phyloP scores from a whole-genome alignment of 805 yeast species.

The Clavispora carvajalis region DNA sequence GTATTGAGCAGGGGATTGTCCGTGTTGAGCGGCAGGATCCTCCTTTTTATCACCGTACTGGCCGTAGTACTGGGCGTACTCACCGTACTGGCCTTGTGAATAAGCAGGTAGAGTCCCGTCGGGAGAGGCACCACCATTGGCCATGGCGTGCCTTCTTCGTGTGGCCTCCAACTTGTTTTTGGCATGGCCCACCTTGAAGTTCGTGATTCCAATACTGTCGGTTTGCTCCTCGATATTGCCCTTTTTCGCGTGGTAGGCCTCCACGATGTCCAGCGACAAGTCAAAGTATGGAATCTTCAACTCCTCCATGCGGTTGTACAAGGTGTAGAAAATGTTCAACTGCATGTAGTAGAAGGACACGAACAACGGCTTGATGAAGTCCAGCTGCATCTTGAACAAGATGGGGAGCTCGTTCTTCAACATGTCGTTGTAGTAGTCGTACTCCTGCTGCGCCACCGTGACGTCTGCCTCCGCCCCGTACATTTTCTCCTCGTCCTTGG shows the following conservation, averaged over 20 bases:
- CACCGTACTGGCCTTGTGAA: conserved; percentile 19
- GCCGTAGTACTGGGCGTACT: conserved; percentile 11
- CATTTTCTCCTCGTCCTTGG: conserved; percentile 87
- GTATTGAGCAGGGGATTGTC: neutral
- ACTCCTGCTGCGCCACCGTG: conserved; percentile 90
- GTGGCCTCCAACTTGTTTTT: conserved; percentile 79
- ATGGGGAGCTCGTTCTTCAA: conserved; percentile 86
- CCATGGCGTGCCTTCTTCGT: conserved; percentile 61
- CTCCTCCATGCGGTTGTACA: conserved; percentile 87
- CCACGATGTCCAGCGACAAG: conserved; percentile 74
- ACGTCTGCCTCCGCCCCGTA: conserved; percentile 87
- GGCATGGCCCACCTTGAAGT: conserved; percentile 86
- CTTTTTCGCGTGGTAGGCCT: conserved; percentile 72
- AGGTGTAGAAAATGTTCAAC: conserved; percentile 89
- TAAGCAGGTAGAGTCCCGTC: conserved; percentile 31
- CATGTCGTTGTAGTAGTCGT: conserved; percentile 92
- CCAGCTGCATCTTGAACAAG: conserved; percentile 81
- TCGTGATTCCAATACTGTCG: conserved; percentile 85
- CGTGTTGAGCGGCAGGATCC: neutral
- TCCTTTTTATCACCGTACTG: conserved; percentile 13
- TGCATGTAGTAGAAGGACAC: conserved; percentile 97
- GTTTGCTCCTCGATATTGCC: conserved; percentile 89
- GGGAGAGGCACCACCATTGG: conserved; percentile 20
- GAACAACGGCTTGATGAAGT: conserved; percentile 88
- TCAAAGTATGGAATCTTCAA: conserved; percentile 97